Conservation (phyloP, 805 yeast species). For the Barnettozyma siamensis region DNA sequence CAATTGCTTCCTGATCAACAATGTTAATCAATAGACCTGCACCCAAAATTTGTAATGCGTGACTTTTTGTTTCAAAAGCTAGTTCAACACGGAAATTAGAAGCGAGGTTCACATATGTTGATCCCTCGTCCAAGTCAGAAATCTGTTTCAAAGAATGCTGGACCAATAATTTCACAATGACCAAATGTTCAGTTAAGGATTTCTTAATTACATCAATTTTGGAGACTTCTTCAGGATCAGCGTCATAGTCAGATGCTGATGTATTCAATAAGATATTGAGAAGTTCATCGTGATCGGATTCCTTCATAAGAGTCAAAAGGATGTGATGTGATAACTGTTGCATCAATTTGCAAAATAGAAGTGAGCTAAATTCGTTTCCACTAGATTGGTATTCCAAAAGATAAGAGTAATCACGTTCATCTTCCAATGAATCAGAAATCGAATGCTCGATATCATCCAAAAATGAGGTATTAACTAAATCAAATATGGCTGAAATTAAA, state of each 20-base stretch:
- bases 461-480: conserved; percentile 14
- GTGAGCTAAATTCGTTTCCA: conserved; percentile 32
- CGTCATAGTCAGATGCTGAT: conserved; percentile 24
- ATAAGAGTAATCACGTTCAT: conserved; percentile 25
- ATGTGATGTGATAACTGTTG: conserved; percentile 17
- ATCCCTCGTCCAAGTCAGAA: conserved; percentile 46
- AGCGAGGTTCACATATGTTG: conserved; percentile 48
- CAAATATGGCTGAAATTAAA: conserved; percentile 25
- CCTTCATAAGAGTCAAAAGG: conserved; percentile 5
- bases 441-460: conserved; percentile 18
- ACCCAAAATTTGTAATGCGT: conserved; percentile 55
- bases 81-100: conserved; percentile 41
- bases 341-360: conserved; percentile 27
- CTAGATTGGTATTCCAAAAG: conserved; percentile 30
- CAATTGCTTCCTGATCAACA: conserved; percentile 38
- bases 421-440: conserved; percentile 31
- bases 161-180: conserved; percentile 13
- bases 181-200: conserved; percentile 11
- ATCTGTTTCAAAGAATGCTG: conserved; percentile 20
- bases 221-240: conserved; percentile 20
- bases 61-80: conserved; percentile 50
- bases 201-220: conserved; percentile 17
- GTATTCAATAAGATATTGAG: conserved; percentile 25
- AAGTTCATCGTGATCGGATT: not conserved
- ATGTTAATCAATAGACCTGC: conserved; percentile 46